Conservation (phyloP, 164 flowering plant species). For the Annona squamosa region DNA sequence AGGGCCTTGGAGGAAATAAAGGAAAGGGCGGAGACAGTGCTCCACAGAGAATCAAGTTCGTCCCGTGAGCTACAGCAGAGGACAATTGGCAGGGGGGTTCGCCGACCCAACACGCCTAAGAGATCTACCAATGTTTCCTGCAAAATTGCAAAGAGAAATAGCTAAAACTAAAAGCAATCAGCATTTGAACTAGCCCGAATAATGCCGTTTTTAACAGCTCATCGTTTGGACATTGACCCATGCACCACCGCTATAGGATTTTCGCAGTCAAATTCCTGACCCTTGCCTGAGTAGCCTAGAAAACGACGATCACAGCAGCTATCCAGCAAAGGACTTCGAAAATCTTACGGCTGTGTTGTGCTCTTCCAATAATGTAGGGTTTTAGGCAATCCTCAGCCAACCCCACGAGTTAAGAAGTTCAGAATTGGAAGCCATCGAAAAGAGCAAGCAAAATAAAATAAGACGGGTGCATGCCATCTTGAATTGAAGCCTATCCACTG, state of each 20-base stretch:
- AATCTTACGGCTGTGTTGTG: neutral
- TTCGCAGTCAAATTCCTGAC: neutral
- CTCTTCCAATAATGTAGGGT: neutral
- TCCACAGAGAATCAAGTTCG: constrained; percentile 88
- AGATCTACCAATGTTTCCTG: constrained; percentile 87
- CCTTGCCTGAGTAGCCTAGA: neutral
- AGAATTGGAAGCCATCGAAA: neutral
- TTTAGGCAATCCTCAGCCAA: neutral
- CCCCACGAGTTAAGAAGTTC: neutral
- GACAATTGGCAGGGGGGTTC: constrained; percentile 57
- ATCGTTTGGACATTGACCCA: neutral
- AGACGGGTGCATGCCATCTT: constrained; percentile 47
- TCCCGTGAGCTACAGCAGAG: constrained; percentile 92
- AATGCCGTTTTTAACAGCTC: neutral
- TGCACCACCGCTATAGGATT: neutral
- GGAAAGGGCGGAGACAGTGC: constrained; percentile 53
- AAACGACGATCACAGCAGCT: neutral
- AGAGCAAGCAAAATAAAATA: neutral
- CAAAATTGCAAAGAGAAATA: constrained; percentile 6
- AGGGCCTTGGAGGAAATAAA: constrained; percentile 51
- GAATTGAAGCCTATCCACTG: constrained; percentile 82
- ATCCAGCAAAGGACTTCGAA: neutral
- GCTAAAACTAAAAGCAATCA: neutral
- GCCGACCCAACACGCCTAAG: constrained; percentile 61
- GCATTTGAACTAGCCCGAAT: neutral